Base-by-base conservation (phyloP, 306 rosid species). In the Citrullus colocynthis region DNA sequence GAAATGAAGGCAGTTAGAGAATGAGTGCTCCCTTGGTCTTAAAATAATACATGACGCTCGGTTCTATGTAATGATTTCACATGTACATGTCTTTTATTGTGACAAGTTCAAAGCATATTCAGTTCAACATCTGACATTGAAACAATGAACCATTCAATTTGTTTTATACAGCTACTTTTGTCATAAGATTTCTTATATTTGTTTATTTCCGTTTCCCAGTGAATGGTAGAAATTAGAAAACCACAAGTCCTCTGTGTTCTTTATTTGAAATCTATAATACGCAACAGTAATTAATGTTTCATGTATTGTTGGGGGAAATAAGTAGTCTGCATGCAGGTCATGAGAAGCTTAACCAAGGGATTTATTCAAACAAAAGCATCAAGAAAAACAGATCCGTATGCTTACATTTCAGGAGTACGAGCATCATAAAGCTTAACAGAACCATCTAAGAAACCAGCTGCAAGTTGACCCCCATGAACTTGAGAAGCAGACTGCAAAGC, bases 401-500 rank as follows among this genome's bases (percentile, higher is more conserved):
- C 99, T 91, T 87, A 96, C 99, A 82, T 81, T 60, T 91, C 96
- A 74, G 97, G 98, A 24, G 88, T 83, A 78, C 99, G 89, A 75
- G 85, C 88, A 82, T 96, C 99, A 80, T 96, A 96, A 41, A 96
- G 86, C 84, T 92, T 86, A 67, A 96, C 92, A 80, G 96, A 91
- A 80, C 98, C 98, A 69, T 96, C 99, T 44, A 85, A 61, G 82
- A 91, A 96, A 80, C 99, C 99, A 83, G 99, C 99, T n/a, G 98
- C 90, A 78, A 96, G 83, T 74, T 87, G 98, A 32, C 97, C 93
- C 57, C 98, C 97, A 7, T 96, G 94, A 79, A 96, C 97, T 79
- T 96, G 98, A 86, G 99, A 92, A 66, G 99, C 97, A 77, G 93
- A 90, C 99, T 96, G 81, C 78, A 83, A 71, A 81, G 56, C 45